Base-by-base conservation (phyloP, 192 early-diverging fungal genomes). In the Mortierella hygrophila region DNA sequence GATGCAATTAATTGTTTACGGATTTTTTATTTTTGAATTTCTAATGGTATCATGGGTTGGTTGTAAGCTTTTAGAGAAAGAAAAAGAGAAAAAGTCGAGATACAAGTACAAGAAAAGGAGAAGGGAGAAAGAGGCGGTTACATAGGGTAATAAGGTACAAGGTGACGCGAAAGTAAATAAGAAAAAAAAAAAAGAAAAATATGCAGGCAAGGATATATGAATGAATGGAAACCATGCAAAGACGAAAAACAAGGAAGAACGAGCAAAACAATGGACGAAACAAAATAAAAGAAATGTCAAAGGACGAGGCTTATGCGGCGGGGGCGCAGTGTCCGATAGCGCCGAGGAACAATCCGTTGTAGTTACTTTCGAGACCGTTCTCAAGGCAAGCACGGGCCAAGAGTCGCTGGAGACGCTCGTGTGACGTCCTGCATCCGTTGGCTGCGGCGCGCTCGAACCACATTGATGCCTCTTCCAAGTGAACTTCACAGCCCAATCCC, bases 321-420 rank as follows among this genome's bases (percentile, higher is more conserved):
- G 91, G 88, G 23, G 90, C 90, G 69, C 88, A 91, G 75, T 87
- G 82, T 10, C 90, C 90, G 55, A 86, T 69, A 2, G 84, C 72
- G 11, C 84, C 84, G 15, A 86, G 75, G 76, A 78, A 86, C 4
- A 82, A 72, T 3, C 80, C 81, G 70, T 77, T 88, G n/a, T 79
- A 63, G 37, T 78, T 88, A 29, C 78, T 82, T 70, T 57, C 74
- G 6, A 80, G 21, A 46, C 80, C 92, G 73, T 44, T 88, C 44
- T 75, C 92, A 76, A 92, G 89, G 68, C 91, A 91, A 4, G 89
- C 82, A 16, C 89, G 85, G 65, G 90, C 82, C 52, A 92, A 76
- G n/a, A 92, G 80, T 8, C 89, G 88, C 79, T 89, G 89, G 9
- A 92, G 74, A 55, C 88, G 82, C 75, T 90, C 90, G 72, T 91